Percentiles rank a stretch among this genome's conserved stretches.
phyloP scores from a whole-genome alignment of 306 rosid genomes.

The Macrotyloma uniflorum region DNA sequence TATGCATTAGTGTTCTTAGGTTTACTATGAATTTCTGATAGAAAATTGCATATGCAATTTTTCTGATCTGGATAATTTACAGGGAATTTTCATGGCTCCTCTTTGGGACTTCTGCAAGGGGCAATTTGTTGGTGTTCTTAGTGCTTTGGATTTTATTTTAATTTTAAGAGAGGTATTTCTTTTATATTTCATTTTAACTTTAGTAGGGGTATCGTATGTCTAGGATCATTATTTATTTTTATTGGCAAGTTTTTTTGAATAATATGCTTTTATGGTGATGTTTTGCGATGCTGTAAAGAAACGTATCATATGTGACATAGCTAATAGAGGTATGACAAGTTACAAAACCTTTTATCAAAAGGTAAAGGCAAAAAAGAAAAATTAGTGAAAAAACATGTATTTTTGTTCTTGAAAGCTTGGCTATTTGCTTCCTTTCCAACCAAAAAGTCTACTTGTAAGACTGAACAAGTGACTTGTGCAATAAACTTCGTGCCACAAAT shows the following conservation, averaged over 20 bases:
- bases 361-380: not conserved
- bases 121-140: conserved; percentile 88
- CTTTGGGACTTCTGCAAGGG: conserved; percentile 88
- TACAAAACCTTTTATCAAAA: not conserved
- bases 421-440: not conserved
- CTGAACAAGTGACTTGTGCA: not conserved
- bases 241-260: conserved; percentile 27
- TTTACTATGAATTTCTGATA: conserved; percentile 31
- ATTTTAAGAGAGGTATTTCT: conserved; percentile 84
- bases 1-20: not conserved
- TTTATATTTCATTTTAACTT: conserved; percentile 63
- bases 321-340: not conserved
- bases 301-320: not conserved
- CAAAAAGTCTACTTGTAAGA: not conserved
- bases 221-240: conserved; percentile 31
- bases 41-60: conserved; percentile 35
- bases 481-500: not conserved
- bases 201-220: conserved; percentile 54
- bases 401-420: not conserved
- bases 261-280: conserved; percentile 19
- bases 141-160: conserved; percentile 81
- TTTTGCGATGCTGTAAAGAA: conserved; percentile 34
- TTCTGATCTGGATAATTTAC: conserved; percentile 41
- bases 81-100: conserved; percentile 91
- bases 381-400: not conserved